phyloP scores from a whole-genome alignment of 306 rosid species.

The Trifolium repens region DNA sequence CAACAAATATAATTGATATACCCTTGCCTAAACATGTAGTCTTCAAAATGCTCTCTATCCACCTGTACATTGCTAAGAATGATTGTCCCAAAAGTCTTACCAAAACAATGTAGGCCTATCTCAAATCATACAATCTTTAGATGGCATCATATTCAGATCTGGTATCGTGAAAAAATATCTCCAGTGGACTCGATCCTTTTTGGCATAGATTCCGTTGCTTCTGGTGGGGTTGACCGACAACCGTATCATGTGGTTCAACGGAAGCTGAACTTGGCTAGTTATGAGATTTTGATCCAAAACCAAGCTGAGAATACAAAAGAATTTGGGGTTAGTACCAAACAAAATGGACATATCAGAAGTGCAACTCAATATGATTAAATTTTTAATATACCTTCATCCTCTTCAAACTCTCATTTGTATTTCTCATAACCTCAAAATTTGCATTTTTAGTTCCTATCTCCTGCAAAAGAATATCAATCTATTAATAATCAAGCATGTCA shows the following conservation, averaged over 20 bases:
- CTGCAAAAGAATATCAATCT: slow-evolving; percentile 46
- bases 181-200: slow-evolving; percentile 34
- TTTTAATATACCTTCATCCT: slow-evolving; percentile 66
- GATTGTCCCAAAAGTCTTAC: slow-evolving; percentile 10
- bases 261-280: slow-evolving; percentile 43
- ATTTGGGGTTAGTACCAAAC: slow-evolving; percentile 10
- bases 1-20: too few species aligned
- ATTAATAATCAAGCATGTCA: too few species aligned
- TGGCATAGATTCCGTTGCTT: slow-evolving; percentile 50
- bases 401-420: slow-evolving; percentile 73
- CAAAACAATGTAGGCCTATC: slow-evolving; percentile 9
- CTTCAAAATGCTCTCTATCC: slow-evolving; percentile 33
- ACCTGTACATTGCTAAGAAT: slow-evolving; percentile 38
- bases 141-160: slow-evolving; percentile 78
- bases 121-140: slow-evolving; percentile 61
- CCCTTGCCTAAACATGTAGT: too few species aligned
- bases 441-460: slow-evolving; percentile 62
- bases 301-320: slow-evolving; percentile 57
- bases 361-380: not conserved
- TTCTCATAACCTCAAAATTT: slow-evolving; percentile 58
- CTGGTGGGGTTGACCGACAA: slow-evolving; percentile 57
- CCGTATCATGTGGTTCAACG: slow-evolving; percentile 32
- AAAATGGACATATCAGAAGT: not conserved
- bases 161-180: slow-evolving; percentile 63
- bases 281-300: slow-evolving; percentile 50